Base-by-base conservation (phyloP, 2,329 filamentous ascomycete species). In the Alternaria sp. region DNA sequence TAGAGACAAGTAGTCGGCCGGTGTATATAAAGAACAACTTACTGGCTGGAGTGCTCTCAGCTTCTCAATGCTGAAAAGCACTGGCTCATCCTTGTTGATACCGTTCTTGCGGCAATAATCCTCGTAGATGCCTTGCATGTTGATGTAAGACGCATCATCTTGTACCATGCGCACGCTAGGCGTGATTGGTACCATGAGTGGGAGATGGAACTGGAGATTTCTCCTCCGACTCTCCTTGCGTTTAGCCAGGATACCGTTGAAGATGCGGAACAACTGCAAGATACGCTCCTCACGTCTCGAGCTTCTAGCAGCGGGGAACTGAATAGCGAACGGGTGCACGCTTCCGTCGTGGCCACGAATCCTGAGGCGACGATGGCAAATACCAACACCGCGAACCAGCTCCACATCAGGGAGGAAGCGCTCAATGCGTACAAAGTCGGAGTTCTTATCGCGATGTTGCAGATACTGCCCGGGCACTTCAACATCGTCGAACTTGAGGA, bases 291-390 rank as follows among this genome's bases (percentile, higher is more conserved):
- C 96, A 56, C 96, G 88, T 62, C 95, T 88, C 73, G 94, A 97
- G 78, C 97, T 94, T 58, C 95, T 85, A 4, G 94, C 93, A 2
- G 95, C 94, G 4, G 95, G 96, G 77, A 98, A 94, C 76, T 99
- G 96, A 36, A 99, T 93, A 3, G 94, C 94, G 81, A 97, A 99
- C 8, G 93, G 87, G 83, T 99, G 95, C n/a, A 97, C 84, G 75
- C 94, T 98, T 68, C 96, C 95, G 80, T 99, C 96, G 75, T 98
- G 94, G 16, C 95, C 96, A 66, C 96, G 92, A 77, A 99, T 98
- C 82, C 93, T 97, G 70, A 99, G 86, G 48, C 96, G 88, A 32
- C 95, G 89, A 80, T 98, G 94, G 52, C 94, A 98, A 30, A 94
- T 90, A 56, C 93, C 93, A 70, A 97, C 93, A 10, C 91, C 92